phyloP scores from a whole-genome alignment of 495 filamentous ascomycete species.

The Podospora didyma region DNA sequence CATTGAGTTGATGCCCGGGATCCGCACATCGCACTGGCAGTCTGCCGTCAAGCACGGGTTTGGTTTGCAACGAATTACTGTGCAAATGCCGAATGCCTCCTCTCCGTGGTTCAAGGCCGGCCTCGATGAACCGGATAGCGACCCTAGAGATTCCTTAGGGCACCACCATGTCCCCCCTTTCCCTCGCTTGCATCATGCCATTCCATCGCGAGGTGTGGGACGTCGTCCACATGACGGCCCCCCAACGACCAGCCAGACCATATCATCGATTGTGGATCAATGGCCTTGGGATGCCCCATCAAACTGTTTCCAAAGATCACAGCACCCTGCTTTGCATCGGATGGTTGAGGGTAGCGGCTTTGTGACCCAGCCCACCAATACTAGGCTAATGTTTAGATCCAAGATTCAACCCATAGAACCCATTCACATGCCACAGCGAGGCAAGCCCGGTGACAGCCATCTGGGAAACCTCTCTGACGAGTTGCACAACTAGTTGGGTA shows the following conservation, averaged over 20 bases:
- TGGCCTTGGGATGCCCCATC: neutral
- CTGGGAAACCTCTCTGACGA: neutral
- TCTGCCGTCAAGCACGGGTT: too few relatives aligned
- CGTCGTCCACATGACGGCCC: neutral
- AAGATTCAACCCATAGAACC: too few relatives aligned
- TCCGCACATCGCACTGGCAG: too few relatives aligned
- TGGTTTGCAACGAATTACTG: neutral
- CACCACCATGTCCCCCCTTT: neutral
- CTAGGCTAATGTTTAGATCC: neutral
- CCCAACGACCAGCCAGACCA: neutral
- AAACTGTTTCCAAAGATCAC: neutral
- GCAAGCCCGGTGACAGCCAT: neutral
- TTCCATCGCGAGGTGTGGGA: neutral
- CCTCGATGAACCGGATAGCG: neutral
- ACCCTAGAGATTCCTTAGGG: neutral
- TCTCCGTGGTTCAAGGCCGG: too few relatives aligned
- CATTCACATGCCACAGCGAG: too few relatives aligned
- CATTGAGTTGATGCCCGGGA: too few relatives aligned
- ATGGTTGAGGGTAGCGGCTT: neutral
- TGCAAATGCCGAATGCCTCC: neutral
- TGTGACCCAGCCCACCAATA: neutral
- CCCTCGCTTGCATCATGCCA: neutral
- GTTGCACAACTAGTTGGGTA: neutral
- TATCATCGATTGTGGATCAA: neutral
- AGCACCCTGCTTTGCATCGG: neutral